Conservation (phyloP, 495 filamentous ascomycete species). For the Podospora pseudopauciseta region DNA sequence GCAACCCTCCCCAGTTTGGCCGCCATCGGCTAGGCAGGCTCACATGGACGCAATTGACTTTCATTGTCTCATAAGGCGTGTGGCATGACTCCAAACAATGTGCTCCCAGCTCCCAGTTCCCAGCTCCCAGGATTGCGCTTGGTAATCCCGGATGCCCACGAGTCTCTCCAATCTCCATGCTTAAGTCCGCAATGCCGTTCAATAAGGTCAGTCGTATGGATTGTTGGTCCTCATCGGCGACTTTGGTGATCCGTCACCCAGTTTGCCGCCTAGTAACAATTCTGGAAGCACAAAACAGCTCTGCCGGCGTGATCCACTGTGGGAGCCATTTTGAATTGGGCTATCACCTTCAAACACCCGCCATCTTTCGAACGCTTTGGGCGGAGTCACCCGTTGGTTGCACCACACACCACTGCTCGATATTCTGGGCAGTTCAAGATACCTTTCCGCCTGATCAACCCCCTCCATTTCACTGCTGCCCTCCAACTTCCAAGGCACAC, state of each 20-base stretch:
- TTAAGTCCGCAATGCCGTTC: background rate
- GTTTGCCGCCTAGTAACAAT: background rate
- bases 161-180: background rate
- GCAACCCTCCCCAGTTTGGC: background rate
- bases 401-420: background rate
- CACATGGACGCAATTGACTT: background rate
- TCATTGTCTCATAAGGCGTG: background rate
- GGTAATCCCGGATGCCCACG: background rate
- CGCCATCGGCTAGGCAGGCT: slow-evolving; percentile 3
- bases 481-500: slow-evolving; percentile 1
- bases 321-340: background rate
- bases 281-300: background rate
- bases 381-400: background rate
- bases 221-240: background rate
- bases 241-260: background rate
- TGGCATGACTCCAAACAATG: background rate
- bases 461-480: background rate
- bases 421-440: background rate
- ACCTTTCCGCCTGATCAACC: background rate
- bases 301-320: background rate
- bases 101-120: background rate
- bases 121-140: background rate
- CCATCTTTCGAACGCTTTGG: background rate
- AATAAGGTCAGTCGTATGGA: background rate
- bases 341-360: background rate